These are phyloP conservation scores for Lenwebbia sp. DNA, from an alignment of 345 rosid genomes.

Conservation along the genomic window DNA sequence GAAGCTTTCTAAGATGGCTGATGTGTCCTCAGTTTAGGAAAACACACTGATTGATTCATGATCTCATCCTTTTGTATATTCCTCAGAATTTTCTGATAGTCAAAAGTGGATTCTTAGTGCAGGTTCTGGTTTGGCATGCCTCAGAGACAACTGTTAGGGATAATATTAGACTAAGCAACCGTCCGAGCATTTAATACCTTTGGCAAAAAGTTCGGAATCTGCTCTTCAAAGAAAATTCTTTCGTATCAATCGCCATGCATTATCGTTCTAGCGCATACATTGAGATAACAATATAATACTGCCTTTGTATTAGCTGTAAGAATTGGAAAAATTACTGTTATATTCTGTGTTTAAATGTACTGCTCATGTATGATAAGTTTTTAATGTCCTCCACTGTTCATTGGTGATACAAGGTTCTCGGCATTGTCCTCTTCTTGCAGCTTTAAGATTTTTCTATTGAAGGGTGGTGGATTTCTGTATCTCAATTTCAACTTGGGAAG, in stretches of 20 bases:
- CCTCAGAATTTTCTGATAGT: not conserved
- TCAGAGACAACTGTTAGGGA: not conserved
- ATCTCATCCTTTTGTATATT: not conserved
- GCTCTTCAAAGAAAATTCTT: not conserved
- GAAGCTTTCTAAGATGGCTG: not conserved
- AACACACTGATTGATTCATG: not conserved
- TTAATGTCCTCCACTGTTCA: not conserved
- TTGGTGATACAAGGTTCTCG: not conserved
- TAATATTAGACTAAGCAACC: not conserved
- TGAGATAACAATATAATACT: not conserved
- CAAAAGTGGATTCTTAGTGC: not conserved
- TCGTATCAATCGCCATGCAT: not conserved
- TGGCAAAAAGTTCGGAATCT: not conserved
- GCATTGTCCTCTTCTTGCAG: not conserved
- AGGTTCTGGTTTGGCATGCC: not conserved
- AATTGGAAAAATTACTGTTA: not conserved
- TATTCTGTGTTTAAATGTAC: not conserved
- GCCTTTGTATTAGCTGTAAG: not conserved
- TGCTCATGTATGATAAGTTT: not conserved
- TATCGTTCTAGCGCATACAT: not conserved
- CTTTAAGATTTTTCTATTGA: not conserved
- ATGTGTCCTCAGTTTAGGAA: not conserved
- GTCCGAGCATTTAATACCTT: not conserved
- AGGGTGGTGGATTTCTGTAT: not conserved
- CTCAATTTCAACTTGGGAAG: not conserved